phyloP scores from a whole-genome alignment of 2,329 filamentous ascomycete species.

The Neospermospora avenae region DNA sequence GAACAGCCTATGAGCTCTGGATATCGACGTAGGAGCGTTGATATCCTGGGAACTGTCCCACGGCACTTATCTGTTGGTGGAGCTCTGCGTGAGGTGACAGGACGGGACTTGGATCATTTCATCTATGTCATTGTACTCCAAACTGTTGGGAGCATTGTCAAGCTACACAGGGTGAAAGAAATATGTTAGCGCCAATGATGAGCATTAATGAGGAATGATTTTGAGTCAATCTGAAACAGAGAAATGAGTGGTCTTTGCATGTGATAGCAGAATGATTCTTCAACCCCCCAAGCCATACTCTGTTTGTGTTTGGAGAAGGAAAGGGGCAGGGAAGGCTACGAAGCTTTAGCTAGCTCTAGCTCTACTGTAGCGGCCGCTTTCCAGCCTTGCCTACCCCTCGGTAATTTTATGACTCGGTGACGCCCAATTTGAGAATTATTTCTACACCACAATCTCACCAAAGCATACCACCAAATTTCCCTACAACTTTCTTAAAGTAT shows the following conservation, averaged over 20 bases:
- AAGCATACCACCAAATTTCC: background rate
- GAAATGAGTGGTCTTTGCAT: background rate
- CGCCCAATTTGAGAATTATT: conserved; percentile 8
- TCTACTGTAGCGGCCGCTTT: background rate
- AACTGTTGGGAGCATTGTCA: conserved; percentile 1
- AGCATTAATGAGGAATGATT: background rate
- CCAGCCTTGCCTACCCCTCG: conserved; percentile 10
- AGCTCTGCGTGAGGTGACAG: background rate
- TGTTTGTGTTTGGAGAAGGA: background rate
- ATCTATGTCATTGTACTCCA: background rate
- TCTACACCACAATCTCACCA: conserved; percentile 1
- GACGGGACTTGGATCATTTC: conserved; percentile 9
- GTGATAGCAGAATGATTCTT: background rate
- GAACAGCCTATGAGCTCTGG: conserved; percentile 12
- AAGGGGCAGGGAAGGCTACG: background rate
- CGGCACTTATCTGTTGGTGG: conserved; percentile 1
- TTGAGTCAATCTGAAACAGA: background rate
- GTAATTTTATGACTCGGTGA: conserved; percentile 9
- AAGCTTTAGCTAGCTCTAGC: background rate
- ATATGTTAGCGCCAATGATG: conserved; percentile 4
- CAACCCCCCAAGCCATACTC: background rate
- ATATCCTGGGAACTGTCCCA: conserved; percentile 9
- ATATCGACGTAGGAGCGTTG: conserved; percentile 14
- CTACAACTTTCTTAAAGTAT: background rate
- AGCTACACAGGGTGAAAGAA: background rate